Base-by-base conservation (phyloP, 2,329 filamentous ascomycete species). In the Exserohilum rostratum region DNA sequence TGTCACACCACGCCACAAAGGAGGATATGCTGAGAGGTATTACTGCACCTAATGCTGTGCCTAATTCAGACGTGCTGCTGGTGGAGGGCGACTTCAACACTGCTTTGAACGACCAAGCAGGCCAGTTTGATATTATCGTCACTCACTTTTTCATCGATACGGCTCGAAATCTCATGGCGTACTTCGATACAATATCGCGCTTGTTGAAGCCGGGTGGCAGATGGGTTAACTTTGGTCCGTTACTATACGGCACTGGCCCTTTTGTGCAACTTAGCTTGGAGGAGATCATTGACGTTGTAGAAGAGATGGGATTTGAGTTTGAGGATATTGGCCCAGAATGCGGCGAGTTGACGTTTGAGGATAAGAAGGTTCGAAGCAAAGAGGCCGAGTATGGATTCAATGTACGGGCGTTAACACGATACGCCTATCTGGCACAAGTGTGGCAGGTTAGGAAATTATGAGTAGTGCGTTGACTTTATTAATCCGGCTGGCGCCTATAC, bases 81-180 rank as follows among this genome's bases (percentile, higher is more conserved):
- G 73, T 83, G 0, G 84, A 86, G 60, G 84, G 83, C 0, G 84
- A 86, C 60, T 86, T 86, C 57, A 82, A 79, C 0, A 79, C 77
- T 4, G 68, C 71, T 1, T 74, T 79, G 0, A 40, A 49, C 11
- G 52, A 54, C n/a, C 51, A 61, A 35, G 20, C 50, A 5, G 62
- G 56, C 0, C 54, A 58, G 3, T 85, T 77, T 64, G 83, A 86
- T 48, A 73, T 78, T 0, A 68, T 86, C 0, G 67, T 85, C 0
- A 85, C 84, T 0, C 78, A 85, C 38, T 86, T 85, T 70, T 86
- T 86, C 69, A 85, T 86, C 58, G 84, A 86, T 62, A 86, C 83
- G 0, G 83, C 84, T 0, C 77, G 82, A 0, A 86, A 86, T 49
- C 66, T 85, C 1, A 76, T 85, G 65, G 71, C 64, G 0, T 86